Percentiles rank a stretch among this genome's conserved stretches.
These are phyloP conservation scores for Leishmania braziliensis DNA, from an alignment of 208 protist genomes.

Conservation along the genomic window DNA sequence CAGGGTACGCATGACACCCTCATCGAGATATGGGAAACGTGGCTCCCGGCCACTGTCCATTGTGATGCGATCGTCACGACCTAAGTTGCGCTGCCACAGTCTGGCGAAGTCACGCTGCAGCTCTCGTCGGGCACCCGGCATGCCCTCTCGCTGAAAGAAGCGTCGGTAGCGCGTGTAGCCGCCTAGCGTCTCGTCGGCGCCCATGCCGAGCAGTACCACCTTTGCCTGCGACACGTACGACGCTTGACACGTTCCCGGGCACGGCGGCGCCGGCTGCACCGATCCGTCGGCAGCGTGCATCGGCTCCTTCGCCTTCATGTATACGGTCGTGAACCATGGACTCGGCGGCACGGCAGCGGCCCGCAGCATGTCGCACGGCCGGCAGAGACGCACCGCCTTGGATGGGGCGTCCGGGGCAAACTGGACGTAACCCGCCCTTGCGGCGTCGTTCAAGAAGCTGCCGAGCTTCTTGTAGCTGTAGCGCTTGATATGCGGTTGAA, in stretches of 20 bases:
- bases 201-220: slow-evolving; percentile 94
- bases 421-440: slow-evolving; percentile 55
- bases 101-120: slow-evolving; percentile 89
- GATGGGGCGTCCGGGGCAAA: slow-evolving; percentile 72
- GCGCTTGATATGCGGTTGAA: slow-evolving; percentile 54
- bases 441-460: slow-evolving; percentile 77
- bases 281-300: neutral
- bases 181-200: slow-evolving; percentile 96
- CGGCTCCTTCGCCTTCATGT: slow-evolving; percentile 32
- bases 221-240: slow-evolving; percentile 64
- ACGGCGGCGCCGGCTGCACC: slow-evolving; percentile 23
- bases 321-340: slow-evolving; percentile 55
- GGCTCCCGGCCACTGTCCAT: slow-evolving; percentile 93
- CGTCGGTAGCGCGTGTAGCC: slow-evolving; percentile 95
- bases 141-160: slow-evolving; percentile 69
- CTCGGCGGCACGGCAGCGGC: slow-evolving; percentile 54
- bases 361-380: slow-evolving; percentile 50
- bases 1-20: slow-evolving; percentile 85
- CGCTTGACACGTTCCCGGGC: slow-evolving; percentile 27
- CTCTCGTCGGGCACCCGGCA: slow-evolving; percentile 71
- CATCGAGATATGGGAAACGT: slow-evolving; percentile 95
- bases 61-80: slow-evolving; percentile 94
- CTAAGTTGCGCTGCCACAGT: slow-evolving; percentile 95
- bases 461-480: slow-evolving; percentile 85
- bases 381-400: slow-evolving; percentile 73